Evolutionary conservation across 1,139 yeast genomes (phyloP).

Genomic region (Sugiyamaella xylanicola): DNA sequence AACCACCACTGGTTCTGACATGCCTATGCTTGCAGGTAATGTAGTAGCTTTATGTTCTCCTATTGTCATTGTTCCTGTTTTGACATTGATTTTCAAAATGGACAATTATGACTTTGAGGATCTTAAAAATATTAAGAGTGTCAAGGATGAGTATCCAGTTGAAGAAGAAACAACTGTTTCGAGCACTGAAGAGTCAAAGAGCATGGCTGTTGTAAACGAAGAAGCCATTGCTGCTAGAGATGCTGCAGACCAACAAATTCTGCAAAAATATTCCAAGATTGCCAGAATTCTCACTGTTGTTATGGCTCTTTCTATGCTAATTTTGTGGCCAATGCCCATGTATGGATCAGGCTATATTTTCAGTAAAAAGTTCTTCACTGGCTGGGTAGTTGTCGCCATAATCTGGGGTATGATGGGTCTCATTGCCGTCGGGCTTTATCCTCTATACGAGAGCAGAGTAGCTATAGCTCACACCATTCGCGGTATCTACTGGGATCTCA

Average conservation of each 20-base stretch:
- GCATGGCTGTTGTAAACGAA: constrained; percentile 24
- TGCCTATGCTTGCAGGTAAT: constrained; percentile 86
- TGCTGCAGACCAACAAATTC: constrained; percentile 26
- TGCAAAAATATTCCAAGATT: constrained; percentile 35
- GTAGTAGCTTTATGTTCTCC: constrained; percentile 81
- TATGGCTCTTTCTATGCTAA: constrained; percentile 40
- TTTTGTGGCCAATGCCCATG: constrained; percentile 53
- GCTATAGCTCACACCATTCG: constrained; percentile 64
- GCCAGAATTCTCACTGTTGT: constrained; percentile 44
- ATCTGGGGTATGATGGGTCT: constrained; percentile 47
- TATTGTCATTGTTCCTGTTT: constrained; percentile 62
- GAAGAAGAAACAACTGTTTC: constrained; percentile 22
- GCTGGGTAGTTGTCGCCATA: constrained; percentile 47
- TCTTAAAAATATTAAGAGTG: constrained; percentile 48
- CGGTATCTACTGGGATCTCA: constrained; percentile 81
- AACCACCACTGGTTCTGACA: constrained; percentile 68
- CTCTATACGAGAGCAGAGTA: constrained; percentile 49
- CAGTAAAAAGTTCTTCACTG: constrained; percentile 47
- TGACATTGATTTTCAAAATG: constrained; percentile 60
- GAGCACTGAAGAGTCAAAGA: constrained; percentile 18
- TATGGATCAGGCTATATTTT: constrained; percentile 50
- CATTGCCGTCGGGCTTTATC: constrained; percentile 48
- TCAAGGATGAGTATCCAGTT: constrained; percentile 27
- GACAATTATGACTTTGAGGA: constrained; percentile 72
- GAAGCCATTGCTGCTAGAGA: constrained; percentile 21